phyloP scores from a whole-genome alignment of 495 filamentous ascomycete genomes.

The Chaetomium fimeti region DNA sequence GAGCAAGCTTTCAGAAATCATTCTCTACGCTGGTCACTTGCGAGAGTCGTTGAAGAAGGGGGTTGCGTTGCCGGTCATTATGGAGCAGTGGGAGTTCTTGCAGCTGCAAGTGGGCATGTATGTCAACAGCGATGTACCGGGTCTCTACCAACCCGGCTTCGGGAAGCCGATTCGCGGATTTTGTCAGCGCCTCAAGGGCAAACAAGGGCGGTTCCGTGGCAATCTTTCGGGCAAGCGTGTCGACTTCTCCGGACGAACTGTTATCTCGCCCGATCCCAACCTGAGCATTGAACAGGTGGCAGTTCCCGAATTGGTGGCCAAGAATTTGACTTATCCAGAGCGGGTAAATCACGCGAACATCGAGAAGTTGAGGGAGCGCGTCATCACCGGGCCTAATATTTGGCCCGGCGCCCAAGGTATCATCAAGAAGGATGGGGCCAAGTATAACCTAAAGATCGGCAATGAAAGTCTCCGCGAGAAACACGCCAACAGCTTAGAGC shows the following conservation, averaged over 20 bases:
- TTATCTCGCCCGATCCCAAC: constrained; percentile 97
- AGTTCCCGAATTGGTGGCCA: constrained; percentile 82
- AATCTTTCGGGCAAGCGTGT: constrained; percentile 98
- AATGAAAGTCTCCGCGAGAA: constrained; percentile 50
- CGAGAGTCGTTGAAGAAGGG: constrained; percentile 76
- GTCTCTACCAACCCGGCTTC: constrained; percentile 69
- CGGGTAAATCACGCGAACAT: constrained; percentile 78
- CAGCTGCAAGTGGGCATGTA: constrained; percentile 94
- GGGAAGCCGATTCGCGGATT: constrained; percentile 86
- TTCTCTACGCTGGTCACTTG: constrained; percentile 80
- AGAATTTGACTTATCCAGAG: constrained; percentile 93
- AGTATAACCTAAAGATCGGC: constrained; percentile 72
- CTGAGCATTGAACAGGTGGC: constrained; percentile 91
- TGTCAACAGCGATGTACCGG: constrained; percentile 95
- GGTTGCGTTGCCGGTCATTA: constrained; percentile 78
- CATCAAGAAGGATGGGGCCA: constrained; percentile 63
- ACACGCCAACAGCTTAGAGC: constrained; percentile 66
- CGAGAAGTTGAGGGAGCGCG: constrained; percentile 68
- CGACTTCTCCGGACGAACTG: constrained; percentile 94
- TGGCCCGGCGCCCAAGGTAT: constrained; percentile 88
- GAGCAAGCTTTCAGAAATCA: constrained; percentile 89
- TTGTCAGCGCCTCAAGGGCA: constrained; percentile 92
- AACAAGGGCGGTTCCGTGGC: constrained; percentile 94
- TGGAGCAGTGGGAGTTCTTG: constrained; percentile 98
- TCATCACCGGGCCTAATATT: constrained; percentile 68